Conservation (phyloP, 352 stramenopile genomes). For the Phytophthora aleatoria region DNA sequence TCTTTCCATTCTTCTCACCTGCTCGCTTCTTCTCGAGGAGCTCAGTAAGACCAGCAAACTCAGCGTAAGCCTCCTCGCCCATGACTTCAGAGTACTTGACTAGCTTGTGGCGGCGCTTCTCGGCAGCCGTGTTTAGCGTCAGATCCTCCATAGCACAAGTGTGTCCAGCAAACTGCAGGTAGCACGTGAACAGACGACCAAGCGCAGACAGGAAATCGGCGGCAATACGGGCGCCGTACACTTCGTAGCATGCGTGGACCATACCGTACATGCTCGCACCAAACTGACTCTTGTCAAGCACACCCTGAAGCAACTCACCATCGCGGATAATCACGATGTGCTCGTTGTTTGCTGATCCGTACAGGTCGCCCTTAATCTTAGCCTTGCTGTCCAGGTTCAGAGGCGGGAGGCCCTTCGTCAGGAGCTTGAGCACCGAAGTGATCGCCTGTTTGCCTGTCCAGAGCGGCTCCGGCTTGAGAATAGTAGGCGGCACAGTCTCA, state of each 20-base stretch:
- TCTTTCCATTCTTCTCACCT: slow-evolving; percentile 58
- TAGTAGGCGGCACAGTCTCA: slow-evolving; percentile 95
- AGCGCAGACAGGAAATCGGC: slow-evolving; percentile 84
- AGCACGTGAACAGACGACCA: slow-evolving; percentile 96
- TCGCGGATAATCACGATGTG: slow-evolving; percentile 97
- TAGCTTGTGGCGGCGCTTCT: slow-evolving; percentile 90
- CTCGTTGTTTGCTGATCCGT: slow-evolving; percentile 94
- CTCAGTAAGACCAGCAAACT: slow-evolving; percentile 80
- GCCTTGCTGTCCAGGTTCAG: slow-evolving; percentile 95
- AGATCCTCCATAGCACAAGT: slow-evolving; percentile 99
- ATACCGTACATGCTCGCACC: slow-evolving; percentile 98
- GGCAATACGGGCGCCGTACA: slow-evolving; percentile 85
- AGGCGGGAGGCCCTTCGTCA: slow-evolving; percentile 90
- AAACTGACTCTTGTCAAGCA: slow-evolving; percentile 99
- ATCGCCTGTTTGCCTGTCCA: slow-evolving; percentile 99
- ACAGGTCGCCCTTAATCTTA: slow-evolving; percentile 96
- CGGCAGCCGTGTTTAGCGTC: slow-evolving; percentile 93
- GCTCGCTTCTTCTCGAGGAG: slow-evolving; percentile 66
- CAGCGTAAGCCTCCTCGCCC: slow-evolving; percentile 85
- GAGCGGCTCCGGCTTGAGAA: slow-evolving; percentile 96
- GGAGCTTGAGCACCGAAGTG: slow-evolving; percentile 95
- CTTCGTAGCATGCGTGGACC: slow-evolving; percentile 96
- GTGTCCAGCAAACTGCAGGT: slow-evolving; percentile 98
- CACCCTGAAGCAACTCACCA: slow-evolving; percentile 95
- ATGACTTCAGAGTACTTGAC: slow-evolving; percentile 85